Evolutionary conservation across 192 early-diverging fungal genomes (phyloP).

Genomic region (Entomortierella chlamydospora): DNA sequence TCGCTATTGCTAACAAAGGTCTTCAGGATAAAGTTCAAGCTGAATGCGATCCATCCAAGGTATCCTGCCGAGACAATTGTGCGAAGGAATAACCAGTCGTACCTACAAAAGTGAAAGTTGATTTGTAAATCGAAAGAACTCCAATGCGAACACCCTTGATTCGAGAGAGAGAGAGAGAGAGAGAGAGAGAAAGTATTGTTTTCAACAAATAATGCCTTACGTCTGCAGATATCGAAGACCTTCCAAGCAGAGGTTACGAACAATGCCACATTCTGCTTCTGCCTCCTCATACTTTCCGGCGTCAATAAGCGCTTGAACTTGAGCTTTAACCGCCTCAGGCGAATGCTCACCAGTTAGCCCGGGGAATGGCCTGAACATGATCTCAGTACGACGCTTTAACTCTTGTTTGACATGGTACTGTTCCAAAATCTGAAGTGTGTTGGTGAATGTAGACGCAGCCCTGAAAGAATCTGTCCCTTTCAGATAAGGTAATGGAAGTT

Average conservation of each 20-base stretch:
- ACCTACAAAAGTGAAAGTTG: constrained; percentile 61
- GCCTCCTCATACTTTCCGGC: constrained; percentile 73
- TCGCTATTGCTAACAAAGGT: constrained; percentile 66
- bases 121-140: too few relatives aligned
- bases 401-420: constrained; percentile 92
- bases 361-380: constrained; percentile 83
- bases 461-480: constrained; percentile 77
- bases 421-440: constrained; percentile 86
- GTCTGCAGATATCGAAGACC: constrained; percentile 96
- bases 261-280: constrained; percentile 68
- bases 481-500: constrained; percentile 85
- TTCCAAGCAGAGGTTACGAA: constrained; percentile 76
- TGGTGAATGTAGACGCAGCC: constrained; percentile 81
- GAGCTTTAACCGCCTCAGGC: constrained; percentile 62
- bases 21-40: constrained; percentile 81
- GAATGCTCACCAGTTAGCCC: constrained; percentile 69
- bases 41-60: constrained; percentile 91
- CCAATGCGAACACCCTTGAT: too few relatives aligned
- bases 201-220: too few relatives aligned
- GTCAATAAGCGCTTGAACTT: constrained; percentile 74
- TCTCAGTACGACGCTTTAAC: constrained; percentile 78
- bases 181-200: too few relatives aligned
- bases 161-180: too few relatives aligned
- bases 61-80: constrained; percentile 87
- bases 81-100: constrained; percentile 95